A percentile compares a stretch with the other conserved stretches of the same genome.
phyloP scores from a whole-genome alignment of 306 rosid genomes.

The Pachyrhizus erosus region DNA sequence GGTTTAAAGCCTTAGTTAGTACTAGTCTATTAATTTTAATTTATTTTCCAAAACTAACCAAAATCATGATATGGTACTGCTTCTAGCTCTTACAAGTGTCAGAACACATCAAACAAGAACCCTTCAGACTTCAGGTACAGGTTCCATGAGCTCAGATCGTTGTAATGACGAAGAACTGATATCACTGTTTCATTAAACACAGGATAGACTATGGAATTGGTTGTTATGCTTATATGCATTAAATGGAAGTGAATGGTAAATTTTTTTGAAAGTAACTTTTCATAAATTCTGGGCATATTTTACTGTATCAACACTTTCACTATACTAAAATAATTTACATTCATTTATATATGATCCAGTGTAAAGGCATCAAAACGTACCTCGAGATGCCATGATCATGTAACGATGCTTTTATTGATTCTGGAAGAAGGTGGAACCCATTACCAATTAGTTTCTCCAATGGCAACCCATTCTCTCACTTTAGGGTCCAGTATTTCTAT shows the following conservation, averaged over 20 bases:
- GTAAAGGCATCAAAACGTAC: background rate
- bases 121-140: background rate
- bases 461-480: background rate
- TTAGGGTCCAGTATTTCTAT: background rate
- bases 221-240: background rate
- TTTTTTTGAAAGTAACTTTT: constrained; percentile 7
- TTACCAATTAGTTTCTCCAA: background rate
- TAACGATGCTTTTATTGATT: constrained; percentile 1
- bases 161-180: background rate
- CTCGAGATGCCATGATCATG: background rate
- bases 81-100: background rate
- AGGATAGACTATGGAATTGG: background rate
- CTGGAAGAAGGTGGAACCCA: background rate
- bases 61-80: background rate
- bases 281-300: constrained; percentile 6
- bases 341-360: background rate
- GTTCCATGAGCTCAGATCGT: background rate
- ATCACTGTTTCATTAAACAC: background rate
- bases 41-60: background rate
- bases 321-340: background rate
- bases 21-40: background rate
- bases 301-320: background rate
- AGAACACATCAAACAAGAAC: background rate
- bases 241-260: constrained; percentile 10
- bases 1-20: no score